phyloP scores from a whole-genome alignment of 2,329 filamentous ascomycete genomes.

The Endothia cerciana region DNA sequence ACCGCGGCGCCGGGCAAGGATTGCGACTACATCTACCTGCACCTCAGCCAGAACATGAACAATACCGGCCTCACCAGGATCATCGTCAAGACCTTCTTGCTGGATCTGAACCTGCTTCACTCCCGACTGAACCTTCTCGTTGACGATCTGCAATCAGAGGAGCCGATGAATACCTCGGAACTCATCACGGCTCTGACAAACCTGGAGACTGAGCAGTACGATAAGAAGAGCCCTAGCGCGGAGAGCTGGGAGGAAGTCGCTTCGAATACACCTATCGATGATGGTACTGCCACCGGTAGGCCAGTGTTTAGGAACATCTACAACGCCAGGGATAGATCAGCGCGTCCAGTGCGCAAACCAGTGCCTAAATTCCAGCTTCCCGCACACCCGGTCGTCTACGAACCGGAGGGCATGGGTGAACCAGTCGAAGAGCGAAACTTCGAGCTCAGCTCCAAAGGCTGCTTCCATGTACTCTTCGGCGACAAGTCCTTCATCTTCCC shows the following conservation, averaged over 20 bases:
- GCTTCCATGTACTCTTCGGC: constrained; percentile 95
- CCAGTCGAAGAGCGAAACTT: constrained; percentile 80
- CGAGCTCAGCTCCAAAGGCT: constrained; percentile 88
- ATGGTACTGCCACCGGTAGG: constrained; percentile 52
- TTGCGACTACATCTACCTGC: constrained; percentile 90
- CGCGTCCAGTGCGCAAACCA: constrained; percentile 41
- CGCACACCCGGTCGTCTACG: constrained; percentile 77
- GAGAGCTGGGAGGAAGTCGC: constrained; percentile 92
- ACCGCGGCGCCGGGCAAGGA: constrained; percentile 88
- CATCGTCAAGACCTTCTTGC: constrained; percentile 90
- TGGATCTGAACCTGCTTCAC: constrained; percentile 81
- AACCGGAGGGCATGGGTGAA: constrained; percentile 78
- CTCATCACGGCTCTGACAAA: constrained; percentile 74
- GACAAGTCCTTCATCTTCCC: constrained; percentile 96
- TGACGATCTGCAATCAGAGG: constrained; percentile 74
- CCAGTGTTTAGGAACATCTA: constrained; percentile 43
- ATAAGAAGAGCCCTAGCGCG: constrained; percentile 69
- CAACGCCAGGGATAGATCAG: constrained; percentile 41
- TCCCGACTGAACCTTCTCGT: constrained; percentile 84
- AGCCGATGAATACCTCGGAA: constrained; percentile 69
- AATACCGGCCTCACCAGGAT: constrained; percentile 72
- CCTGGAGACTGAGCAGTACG: constrained; percentile 68
- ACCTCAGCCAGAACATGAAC: constrained; percentile 66
- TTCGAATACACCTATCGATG: constrained; percentile 61
- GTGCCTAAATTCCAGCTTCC: constrained; percentile 81